Evolutionary conservation across 257 asterid genomes (phyloP), one percentile per base, ranked within the genome.

Genomic region (Ilex aquifolium): DNA sequence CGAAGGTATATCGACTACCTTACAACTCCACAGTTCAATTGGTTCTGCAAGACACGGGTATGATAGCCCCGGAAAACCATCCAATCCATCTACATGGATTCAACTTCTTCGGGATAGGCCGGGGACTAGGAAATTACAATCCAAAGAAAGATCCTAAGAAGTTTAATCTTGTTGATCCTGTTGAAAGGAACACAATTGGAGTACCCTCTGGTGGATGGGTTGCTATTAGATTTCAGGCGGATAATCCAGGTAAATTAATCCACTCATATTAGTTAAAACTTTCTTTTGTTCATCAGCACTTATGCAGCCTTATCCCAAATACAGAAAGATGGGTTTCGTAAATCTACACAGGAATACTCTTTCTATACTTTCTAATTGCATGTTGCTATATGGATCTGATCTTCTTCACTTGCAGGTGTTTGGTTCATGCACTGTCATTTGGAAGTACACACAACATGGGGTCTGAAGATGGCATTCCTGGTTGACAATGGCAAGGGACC

Each of bases 381-480:
- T 21, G 27, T 21, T 21, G 27, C 27, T 21, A 21, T 21, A 0
- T 21, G 27, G 27, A 21, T 21, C 27, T 21, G 27, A 21, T 21
- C 27, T 21, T 21, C 27, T n/a, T 52, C 31, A 52, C 60, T 56
- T 40, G 3, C 75, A 91, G 98, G 98, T 30, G 90, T 88, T 29
- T 91, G 98, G 98, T 88, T 91, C 53, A 81, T 91, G 98, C 98
- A 91, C 77, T 91, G 98, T 72, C 96, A 91, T 77, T 65, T 91
- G 79, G 98, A 91, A 62, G 81, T 84, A 63, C 98, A 91, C 69
- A 91, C 98, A 5, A 81, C 90, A 44, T 91, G 98, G 98, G 98
- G 98, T 14, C 65, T 91, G 31, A 91, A 91, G 66, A 91, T 91
- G 98, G 95, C 98, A 1, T 91, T 91, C 75, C 79, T 82, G 75